Evolutionary conservation across 2,329 filamentous ascomycete genomes (phyloP).

Genomic region (Aspergillus luchuensis): DNA sequence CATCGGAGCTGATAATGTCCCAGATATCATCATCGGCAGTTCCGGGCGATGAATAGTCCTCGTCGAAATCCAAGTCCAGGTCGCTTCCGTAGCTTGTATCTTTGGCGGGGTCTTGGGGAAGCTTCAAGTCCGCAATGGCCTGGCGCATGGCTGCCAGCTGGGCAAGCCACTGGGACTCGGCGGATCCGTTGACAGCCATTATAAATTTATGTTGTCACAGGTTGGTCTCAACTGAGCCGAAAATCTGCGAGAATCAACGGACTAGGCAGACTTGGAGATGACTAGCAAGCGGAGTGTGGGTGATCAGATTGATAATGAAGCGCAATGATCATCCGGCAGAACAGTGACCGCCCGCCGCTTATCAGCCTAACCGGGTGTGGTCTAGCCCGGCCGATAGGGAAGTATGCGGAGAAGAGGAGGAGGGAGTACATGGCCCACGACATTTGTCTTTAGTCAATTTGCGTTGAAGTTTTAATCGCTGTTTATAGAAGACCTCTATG

Average conservation of each 20-base stretch:
- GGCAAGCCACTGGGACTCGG: slow-evolving; percentile 72
- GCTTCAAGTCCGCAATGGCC: slow-evolving; percentile 72
- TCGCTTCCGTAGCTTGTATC: slow-evolving; percentile 55
- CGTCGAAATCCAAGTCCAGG: slow-evolving; percentile 60
- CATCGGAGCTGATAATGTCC: slow-evolving; percentile 82
- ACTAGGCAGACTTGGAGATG: background rate
- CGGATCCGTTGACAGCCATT: slow-evolving; percentile 21
- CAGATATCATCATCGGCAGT: slow-evolving; percentile 75
- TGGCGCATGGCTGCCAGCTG: slow-evolving; percentile 85
- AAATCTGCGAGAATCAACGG: no score
- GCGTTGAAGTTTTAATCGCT: no score
- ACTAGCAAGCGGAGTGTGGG: background rate
- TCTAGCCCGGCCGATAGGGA: background rate
- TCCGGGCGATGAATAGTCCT: slow-evolving; percentile 62
- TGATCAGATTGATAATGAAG: background rate
- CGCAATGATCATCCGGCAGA: slow-evolving; percentile 6
- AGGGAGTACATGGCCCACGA: no score
- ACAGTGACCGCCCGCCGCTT: background rate
- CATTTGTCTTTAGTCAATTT: no score
- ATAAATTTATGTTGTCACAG: slow-evolving; percentile 3
- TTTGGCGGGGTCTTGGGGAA: slow-evolving; percentile 53
- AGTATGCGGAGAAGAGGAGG: no score
- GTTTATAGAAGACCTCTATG: no score
- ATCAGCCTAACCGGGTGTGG: background rate
- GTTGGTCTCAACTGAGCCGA: background rate